Evolutionary conservation across 2,329 filamentous ascomycete genomes (phyloP), one percentile per base, ranked within the genome.

Genomic region (Pestalotiopsis sp.): DNA sequence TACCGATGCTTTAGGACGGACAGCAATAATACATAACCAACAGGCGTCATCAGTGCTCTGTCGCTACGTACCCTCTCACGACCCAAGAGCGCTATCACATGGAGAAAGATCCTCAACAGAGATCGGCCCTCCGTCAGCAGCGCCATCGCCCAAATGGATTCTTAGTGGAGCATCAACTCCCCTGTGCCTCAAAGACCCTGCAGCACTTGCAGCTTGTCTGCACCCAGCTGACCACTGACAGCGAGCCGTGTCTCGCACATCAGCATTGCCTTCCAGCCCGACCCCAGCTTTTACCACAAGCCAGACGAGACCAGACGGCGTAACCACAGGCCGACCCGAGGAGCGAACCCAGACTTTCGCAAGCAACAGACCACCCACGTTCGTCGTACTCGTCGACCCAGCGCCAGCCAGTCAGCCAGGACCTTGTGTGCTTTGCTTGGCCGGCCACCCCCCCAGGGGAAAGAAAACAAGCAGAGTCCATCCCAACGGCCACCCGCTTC

Each of bases 181-280:
- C 58, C 27, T 60, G 59, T 61, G 59, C 59, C 59, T 61, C 59
- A 61, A 61, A 61, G 59, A 61, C 59, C 59, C 59, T 61, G 59
- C 59, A 61, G 59, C 25, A 38, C 59, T 61, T 61, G 59, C 59
- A 61, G 59, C 57, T 61, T 31, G 61, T 45, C 31, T 25, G 61
- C 61, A 38, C 38, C 36, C 61, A 45, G 38, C 38, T 64, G 61
- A 64, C 61, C 61, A 64, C 38, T 64, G 61, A 64, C 61, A 38
- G 40, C 40, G 61, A 64, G 61, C 61, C 61, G 38, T 64, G 61
- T 52, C 61, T 52, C 57, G 57, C 57, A 59, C 57, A 59, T 31
- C 57, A 13, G 20, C 36, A 36, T 38, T 61, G 45, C 41, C 61
- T 41, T 38, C 20, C 61, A 64, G 40, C 61, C 61, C 40, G 61